phyloP scores from a whole-genome alignment of 805 yeast genomes.

The Sugiyamaella mastotermitis region DNA sequence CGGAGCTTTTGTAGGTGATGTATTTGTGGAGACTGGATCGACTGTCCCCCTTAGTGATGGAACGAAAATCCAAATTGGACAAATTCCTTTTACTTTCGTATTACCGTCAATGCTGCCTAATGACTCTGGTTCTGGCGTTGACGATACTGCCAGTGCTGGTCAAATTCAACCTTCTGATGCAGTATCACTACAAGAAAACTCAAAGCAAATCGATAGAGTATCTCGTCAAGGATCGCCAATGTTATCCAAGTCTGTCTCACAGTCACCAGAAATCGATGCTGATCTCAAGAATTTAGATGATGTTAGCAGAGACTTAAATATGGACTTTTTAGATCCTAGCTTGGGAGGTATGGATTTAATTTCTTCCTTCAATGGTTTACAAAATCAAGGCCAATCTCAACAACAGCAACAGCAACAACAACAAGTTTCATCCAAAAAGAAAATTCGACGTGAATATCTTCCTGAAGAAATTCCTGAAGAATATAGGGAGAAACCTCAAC shows the following conservation, averaged over 20 bases:
- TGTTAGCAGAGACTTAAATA: constrained; percentile 4
- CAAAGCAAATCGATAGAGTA: constrained; percentile 1
- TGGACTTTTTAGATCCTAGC: constrained; percentile 1
- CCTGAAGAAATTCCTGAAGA: constrained; percentile 86
- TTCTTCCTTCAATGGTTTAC: not conserved
- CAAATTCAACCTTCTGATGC: constrained; percentile 12
- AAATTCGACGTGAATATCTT: constrained; percentile 51
- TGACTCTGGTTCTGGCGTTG: not conserved
- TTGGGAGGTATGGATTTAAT: constrained; percentile 3
- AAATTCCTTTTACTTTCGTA: constrained; percentile 80
- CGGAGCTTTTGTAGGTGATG: constrained; percentile 94
- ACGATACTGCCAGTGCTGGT: not conserved
- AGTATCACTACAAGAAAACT: constrained; percentile 5
- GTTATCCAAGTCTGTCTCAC: constrained; percentile 6
- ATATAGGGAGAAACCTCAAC: constrained; percentile 76
- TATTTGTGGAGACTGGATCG: constrained; percentile 81
- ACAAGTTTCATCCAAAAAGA: constrained; percentile 34
- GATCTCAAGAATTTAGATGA: constrained; percentile 7
- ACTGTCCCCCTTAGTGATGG: constrained; percentile 81
- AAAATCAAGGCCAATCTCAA: constrained; percentile 1
- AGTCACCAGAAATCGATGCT: constrained; percentile 9
- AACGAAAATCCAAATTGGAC: constrained; percentile 79
- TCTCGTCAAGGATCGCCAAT: constrained; percentile 11
- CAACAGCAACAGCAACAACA: not conserved
- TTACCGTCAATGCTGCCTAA: constrained; percentile 54